These are phyloP conservation scores for Ramularia collo-cygni DNA, from an alignment of 2,329 filamentous ascomycete genomes.

Conservation along the genomic window DNA sequence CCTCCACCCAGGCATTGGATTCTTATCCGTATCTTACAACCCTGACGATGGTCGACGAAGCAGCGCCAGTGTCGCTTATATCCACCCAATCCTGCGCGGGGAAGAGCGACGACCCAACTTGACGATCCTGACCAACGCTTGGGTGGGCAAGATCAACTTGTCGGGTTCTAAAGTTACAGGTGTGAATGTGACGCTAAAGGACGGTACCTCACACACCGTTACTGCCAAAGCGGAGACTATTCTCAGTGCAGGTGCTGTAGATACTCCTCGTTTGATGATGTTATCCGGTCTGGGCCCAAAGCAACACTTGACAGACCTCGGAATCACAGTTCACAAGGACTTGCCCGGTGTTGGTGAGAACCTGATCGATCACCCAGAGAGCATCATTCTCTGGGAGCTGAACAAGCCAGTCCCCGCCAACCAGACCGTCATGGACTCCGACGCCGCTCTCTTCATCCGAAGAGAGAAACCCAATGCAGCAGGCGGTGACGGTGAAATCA, in stretches of 20 bases:
- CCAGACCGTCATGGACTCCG: slow-evolving; percentile 86
- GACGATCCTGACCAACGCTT: slow-evolving; percentile 79
- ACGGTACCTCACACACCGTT: slow-evolving; percentile 49
- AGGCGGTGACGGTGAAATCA: slow-evolving; percentile 63
- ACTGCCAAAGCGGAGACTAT: slow-evolving; percentile 68
- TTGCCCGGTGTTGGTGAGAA: slow-evolving; percentile 59
- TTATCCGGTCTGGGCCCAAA: slow-evolving; percentile 45
- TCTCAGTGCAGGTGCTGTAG: slow-evolving; percentile 71
- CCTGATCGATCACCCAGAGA: slow-evolving; percentile 58
- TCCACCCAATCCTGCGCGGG: slow-evolving; percentile 80
- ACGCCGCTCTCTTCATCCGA: slow-evolving; percentile 81
- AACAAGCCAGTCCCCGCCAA: slow-evolving; percentile 69
- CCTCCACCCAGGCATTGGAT: slow-evolving; percentile 71
- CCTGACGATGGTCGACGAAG: slow-evolving; percentile 78
- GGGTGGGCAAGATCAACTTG: slow-evolving; percentile 77
- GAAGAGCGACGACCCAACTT: slow-evolving; percentile 78
- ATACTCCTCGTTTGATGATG: slow-evolving; percentile 64
- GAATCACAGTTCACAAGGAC: slow-evolving; percentile 51
- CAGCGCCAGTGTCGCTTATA: slow-evolving; percentile 84
- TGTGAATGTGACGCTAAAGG: slow-evolving; percentile 60
- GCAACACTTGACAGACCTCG: slow-evolving; percentile 40
- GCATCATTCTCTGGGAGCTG: slow-evolving; percentile 69
- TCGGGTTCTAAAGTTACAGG: slow-evolving; percentile 64
- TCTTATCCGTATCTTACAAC: slow-evolving; percentile 88
- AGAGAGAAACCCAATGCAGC: slow-evolving; percentile 65